phyloP scores from a whole-genome alignment of 805 yeast species.

The Metschnikowia lochheadii region DNA sequence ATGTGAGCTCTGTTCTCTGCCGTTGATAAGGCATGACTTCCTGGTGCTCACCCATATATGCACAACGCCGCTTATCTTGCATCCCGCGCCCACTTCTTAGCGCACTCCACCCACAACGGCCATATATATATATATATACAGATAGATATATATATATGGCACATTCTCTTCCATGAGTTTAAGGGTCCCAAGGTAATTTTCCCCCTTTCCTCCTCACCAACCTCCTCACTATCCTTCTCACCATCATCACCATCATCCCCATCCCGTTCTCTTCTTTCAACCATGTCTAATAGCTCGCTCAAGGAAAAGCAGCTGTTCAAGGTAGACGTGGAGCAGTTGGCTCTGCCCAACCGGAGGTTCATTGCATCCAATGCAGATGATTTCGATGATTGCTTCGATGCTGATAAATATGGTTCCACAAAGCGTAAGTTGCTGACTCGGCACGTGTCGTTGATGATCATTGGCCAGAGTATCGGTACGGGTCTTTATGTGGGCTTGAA shows the following conservation, averaged over 20 bases:
- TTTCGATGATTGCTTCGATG: slow-evolving; percentile 27
- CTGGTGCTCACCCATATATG: background rate
- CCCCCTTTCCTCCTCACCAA: background rate
- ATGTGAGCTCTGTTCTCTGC: too few relatives aligned
- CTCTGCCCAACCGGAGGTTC: slow-evolving; percentile 8
- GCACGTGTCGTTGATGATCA: slow-evolving; percentile 33
- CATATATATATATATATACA: background rate
- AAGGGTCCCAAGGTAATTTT: background rate
- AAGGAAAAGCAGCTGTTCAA: slow-evolving; percentile 6
- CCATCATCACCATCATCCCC: background rate
- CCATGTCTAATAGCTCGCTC: slow-evolving; percentile 1
- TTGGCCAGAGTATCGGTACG: slow-evolving; percentile 34
- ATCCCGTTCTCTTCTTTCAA: background rate
- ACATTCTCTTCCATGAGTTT: background rate
- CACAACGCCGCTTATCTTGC: background rate
- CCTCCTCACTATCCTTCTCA: background rate
- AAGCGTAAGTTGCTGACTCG: slow-evolving; percentile 27
- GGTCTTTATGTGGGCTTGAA: slow-evolving; percentile 34
- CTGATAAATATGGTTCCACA: slow-evolving; percentile 27
- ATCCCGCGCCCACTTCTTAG: background rate
- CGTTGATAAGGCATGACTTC: background rate
- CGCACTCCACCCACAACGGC: background rate
- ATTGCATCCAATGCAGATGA: slow-evolving; percentile 15
- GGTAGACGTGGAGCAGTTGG: slow-evolving; percentile 14
- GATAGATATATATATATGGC: background rate